Evolutionary conservation across 2,329 filamentous ascomycete genomes (phyloP), one percentile per base, ranked within the genome.

Genomic region (Fusarium drepaniforme): DNA sequence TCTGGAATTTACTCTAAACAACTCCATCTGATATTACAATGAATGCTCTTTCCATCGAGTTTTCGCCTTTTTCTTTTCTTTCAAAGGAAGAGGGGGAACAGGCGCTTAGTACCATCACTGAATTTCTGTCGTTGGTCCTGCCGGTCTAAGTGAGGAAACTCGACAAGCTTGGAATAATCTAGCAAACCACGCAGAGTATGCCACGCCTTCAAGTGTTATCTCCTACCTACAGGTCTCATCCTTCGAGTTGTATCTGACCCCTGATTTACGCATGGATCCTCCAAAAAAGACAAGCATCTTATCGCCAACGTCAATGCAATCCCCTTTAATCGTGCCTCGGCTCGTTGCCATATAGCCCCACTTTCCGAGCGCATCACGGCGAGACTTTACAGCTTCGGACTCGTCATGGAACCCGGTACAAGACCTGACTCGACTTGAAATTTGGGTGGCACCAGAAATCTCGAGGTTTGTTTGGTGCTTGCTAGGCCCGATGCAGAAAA

Each of bases 251-350:
- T 37, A 37, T 21, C 23, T 25, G 23, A 12, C 56, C 56, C 56
- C 56, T 58, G 56, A 58, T 58, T 58, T 28, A n/a, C 56, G 56
- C 35, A 58, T 38, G 56, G 56, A 38, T 58, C 35, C 16, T 38
- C 30, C 33, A n/a, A 37, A 58, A 38, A 58, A 40, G 33, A 40
- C 35, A 30, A 6, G 33, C 35, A 38, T 37, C 56, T 40, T 60
- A 42, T 60, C 57, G 7, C 35, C 51, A 56, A 56, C 35, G 18
- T 60, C 35, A 40, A 40, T 59, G 37, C 37, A 16, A 40, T 40
- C 57, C 53, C 37, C 57, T 40, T 60, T 40, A 66, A 63, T 70
- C 63, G 61, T 76, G 71, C 74, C 74, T 76, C 74, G 74, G 74
- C 65, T 72, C 42, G 21, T 72, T 18, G 37, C n/a, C 16, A 64